Evolutionary conservation across 306 rosid species (phyloP).

Genomic region (Ammopiptanthus mongolicus): DNA sequence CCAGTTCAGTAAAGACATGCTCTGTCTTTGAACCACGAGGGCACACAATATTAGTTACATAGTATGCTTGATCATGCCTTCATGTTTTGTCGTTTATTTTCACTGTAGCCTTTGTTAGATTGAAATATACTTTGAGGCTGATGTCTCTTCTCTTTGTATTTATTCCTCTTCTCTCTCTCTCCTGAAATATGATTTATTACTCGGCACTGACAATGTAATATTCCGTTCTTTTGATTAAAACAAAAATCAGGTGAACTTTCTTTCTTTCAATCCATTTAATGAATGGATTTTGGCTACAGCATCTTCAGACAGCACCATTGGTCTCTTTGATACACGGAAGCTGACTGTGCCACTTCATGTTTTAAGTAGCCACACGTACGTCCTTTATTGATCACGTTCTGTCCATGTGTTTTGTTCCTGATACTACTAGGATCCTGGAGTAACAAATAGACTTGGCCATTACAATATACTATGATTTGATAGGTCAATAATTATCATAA

Average conservation of each 20-base stretch:
- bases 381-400: neutral
- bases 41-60: neutral
- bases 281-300: conserved; percentile 95
- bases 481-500: neutral
- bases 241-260: conserved; percentile 63
- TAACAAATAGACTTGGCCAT: neutral
- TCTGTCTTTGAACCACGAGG: neutral
- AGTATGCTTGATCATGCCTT: neutral
- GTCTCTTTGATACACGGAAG: conserved; percentile 78
- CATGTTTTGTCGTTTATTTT: conserved; percentile 3
- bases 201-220: neutral
- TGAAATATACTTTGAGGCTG: neutral
- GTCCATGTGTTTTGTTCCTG: neutral
- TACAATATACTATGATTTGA: neutral
- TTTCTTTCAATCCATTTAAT: conserved; percentile 75
- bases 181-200: neutral
- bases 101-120: neutral
- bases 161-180: neutral
- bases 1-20: neutral
- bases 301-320: conserved; percentile 80
- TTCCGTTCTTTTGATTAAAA: conserved; percentile 2
- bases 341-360: conserved; percentile 61
- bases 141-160: neutral
- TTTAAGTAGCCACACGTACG: conserved; percentile 79
- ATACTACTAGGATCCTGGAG: neutral